Percentiles rank a stretch among this genome's conserved stretches.
These are phyloP conservation scores for Cytospora mali DNA, from an alignment of 2,329 filamentous ascomycete genomes.

Conservation along the genomic window DNA sequence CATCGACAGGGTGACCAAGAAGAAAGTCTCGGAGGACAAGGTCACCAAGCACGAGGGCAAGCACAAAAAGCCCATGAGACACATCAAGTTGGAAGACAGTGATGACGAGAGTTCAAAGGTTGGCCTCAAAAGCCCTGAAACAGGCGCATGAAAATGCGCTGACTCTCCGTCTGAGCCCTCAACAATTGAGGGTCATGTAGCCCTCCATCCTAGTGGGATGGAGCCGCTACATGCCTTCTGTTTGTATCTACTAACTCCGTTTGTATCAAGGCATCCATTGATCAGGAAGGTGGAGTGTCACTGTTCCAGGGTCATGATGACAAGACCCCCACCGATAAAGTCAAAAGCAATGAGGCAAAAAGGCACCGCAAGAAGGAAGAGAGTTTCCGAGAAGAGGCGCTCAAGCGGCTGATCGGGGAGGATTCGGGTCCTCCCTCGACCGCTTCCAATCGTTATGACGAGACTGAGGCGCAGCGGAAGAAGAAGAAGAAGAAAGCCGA, in stretches of 20 bases:
- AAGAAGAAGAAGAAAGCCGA: conserved; percentile 25
- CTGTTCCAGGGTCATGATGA: conserved; percentile 13
- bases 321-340: background rate
- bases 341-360: conserved; percentile 3
- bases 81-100: conserved; percentile 5
- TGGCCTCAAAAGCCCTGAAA: conserved; percentile 27
- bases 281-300: conserved; percentile 22
- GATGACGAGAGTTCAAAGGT: conserved; percentile 23
- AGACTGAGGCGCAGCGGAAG: conserved; percentile 15
- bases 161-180: conserved; percentile 20
- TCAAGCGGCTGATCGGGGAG: conserved; percentile 14
- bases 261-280: conserved; percentile 14
- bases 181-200: background rate
- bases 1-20: conserved; percentile 19
- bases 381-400: conserved; percentile 14
- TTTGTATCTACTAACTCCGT: conserved; percentile 11
- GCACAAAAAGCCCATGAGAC: conserved; percentile 22
- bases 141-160: conserved; percentile 24
- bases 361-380: conserved; percentile 23
- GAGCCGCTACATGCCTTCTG: background rate
- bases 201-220: conserved; percentile 19
- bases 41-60: conserved; percentile 23
- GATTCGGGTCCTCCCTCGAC: background rate
- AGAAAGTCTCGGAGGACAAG: conserved; percentile 28
- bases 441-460: background rate